Base-by-base conservation (phyloP, 169 alveolate species). In the Babesia microti region DNA sequence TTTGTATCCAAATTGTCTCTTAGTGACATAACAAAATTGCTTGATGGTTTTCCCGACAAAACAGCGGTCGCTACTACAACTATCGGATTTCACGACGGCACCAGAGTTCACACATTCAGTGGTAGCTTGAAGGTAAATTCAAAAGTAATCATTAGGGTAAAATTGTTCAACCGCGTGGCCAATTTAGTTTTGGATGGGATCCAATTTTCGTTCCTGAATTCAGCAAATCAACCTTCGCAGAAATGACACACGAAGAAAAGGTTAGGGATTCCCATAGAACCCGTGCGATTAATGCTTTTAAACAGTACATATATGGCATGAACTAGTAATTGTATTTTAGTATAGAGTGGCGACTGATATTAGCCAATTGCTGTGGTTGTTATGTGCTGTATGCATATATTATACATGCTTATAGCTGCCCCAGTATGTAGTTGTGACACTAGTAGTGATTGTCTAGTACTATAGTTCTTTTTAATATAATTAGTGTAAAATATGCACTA, bases 141-240 rank as follows among this genome's bases (percentile, higher is more conserved):
- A 9, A 26, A 0, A 4, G 14, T 18, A 29, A 6, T 24, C 3
- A 2, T 18, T 43, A 65, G 57, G 76, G 76, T 0, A 45, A 15
- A 23, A 54, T 65, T 2, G 76, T 65, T 6, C 37, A 37, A 41
- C 76, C 76, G 6, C 53, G 76, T 39, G 67, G 59, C 3, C 12
- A 14, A 21, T 15, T 11, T 12, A 33, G 45, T 1, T 28, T 54
- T 12, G 61, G 76, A 9, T 65, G 76, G 70, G 46, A 65, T 15
- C 17, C 37, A 36, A 35, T 54, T 9, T 54, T 65, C 53, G 70
- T 46, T 17, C 59, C 29, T 11, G 49, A 49, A 7, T 45, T 37
- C 35, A 6, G 14, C 12, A 55, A 36, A 6, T 45, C 39, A 27
- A 65, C 76, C 23, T 65, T 23, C 41, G 48, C 45, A 7, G 67